Evolutionary conservation across 805 yeast species (phyloP), one percentile per base, ranked within the genome.

Genomic region (Maudiozyma turicensis): DNA sequence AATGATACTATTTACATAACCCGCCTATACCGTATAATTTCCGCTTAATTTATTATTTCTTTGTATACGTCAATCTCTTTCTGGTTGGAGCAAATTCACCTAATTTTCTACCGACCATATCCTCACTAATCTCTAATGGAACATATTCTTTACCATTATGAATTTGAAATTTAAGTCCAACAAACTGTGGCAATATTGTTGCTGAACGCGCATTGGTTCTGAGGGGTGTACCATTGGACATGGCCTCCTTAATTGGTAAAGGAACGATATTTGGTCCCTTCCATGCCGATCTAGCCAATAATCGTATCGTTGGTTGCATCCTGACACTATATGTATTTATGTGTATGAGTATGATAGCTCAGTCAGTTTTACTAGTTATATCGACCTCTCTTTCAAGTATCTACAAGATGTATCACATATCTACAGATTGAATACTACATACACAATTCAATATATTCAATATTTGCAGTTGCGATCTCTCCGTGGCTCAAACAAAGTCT

Each of bases 61-160:
- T 85, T 47, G 89, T 85, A 71, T 86, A 89, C 54, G 78, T 80
- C 69, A 86, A 87, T 64, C 84, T 80, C 77, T 87, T 86, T 69
- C 98, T 79, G 1, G 99, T 93, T 48, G 90, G 87, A 1, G 95
- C 95, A 72, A 87, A 93, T 67, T 91, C 97, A 1, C 99, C 99
- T 49, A 93, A 72, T 65, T 91, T 93, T 57, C 82, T 78, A 15
- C 99, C 99, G 52, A 93, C 96, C 99, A 93, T 93, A 58, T 93
- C 93, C 64, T 93, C 97, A 8, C 84, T 79, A 31, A 93, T 78
- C 55, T 83, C 87, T 47, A 93, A 76, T 46, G 88, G 87, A 39
- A 89, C 95, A 63, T 90, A 93, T 58, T 88, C 95, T 63, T 84
- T 86, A 31, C 99, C 99, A 68, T 93, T 93, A 70, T 93, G 99